Base-by-base conservation (phyloP, 768 basidiomycete genomes). In the Paxillus ammoniavirescens region DNA sequence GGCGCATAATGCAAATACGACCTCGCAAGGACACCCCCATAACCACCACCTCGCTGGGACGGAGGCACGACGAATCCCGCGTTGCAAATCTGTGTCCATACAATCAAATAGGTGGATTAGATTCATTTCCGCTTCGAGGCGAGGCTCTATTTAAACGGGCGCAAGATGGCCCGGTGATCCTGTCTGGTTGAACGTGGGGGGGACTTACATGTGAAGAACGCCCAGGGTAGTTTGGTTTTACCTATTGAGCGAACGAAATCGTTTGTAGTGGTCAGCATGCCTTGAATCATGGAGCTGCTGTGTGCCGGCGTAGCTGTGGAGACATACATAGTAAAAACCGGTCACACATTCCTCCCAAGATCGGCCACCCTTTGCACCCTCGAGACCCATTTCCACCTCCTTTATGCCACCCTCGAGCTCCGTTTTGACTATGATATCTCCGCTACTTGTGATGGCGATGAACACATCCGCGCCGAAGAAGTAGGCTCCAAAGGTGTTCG, bases 221-320 rank as follows among this genome's bases (percentile, higher is more conserved):
- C 38, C 91, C 91, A 7, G 92, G 93, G 72, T 94, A 95, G 64
- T 94, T 94, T 35, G 89, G 89, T 70, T 91, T 91, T 47, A 91
- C 77, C 86, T 84, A 53, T 40, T 17, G 8, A 37, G 26, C 51
- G 26, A 38, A 36, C 9, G 52, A 44, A 40, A 53, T 8, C 40
- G 41, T 41, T 21, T 40, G 21, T 28, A 8, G 37, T 10, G 38
- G 36, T 50, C 49, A 60, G 48, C n/a, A 47, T 10, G 30, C 21
- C 23, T 31, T 42, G 47, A 59, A 38, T 38, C 12, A 15, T 21
- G 49, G 45, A 43, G 21, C 21, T 21, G 3, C 43, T 58, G 45
- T 28, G 42, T 23, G 42, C 38, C 28, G 35, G 35, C 47, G 17
- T 31, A 26, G 15, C 26, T 45, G 30, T 47, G 36, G n/a, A 31